phyloP scores from a whole-genome alignment of 345 rosid species.

The Eucalyptus fibrosa region DNA sequence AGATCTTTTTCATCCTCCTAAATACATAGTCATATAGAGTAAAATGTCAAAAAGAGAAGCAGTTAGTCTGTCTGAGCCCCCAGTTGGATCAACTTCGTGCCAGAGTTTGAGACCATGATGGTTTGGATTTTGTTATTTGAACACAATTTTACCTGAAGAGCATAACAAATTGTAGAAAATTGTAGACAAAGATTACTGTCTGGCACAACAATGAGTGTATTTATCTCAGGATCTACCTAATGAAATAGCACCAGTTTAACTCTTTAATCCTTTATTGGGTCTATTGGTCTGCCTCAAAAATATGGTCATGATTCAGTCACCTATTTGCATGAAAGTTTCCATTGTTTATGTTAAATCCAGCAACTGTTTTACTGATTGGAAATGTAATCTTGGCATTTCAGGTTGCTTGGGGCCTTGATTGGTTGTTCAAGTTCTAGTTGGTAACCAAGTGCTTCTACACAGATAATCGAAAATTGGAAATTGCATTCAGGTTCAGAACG shows the following conservation, averaged over 20 bases:
- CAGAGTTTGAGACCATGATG: neutral
- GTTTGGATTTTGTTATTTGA: neutral
- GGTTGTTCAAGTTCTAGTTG: neutral
- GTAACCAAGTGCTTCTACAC: neutral
- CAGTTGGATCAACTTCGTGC: neutral
- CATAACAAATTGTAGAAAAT: neutral
- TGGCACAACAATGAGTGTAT: neutral
- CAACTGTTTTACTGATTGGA: neutral
- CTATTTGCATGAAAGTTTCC: neutral
- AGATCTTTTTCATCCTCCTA: neutral
- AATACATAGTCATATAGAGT: neutral
- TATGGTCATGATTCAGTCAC: neutral
- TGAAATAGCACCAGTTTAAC: neutral
- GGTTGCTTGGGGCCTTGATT: neutral
- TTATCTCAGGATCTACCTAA: neutral
- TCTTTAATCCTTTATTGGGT: neutral
- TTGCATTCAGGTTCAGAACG: slow-evolving; percentile 5
- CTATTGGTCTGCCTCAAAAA: neutral
- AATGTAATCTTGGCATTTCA: neutral
- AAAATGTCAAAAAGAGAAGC: neutral
- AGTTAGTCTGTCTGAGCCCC: neutral
- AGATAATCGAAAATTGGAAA: slow-evolving; percentile 18
- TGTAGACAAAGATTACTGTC: neutral
- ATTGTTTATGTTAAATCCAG: neutral
- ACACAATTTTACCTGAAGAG: neutral